A percentile compares a stretch with the other conserved stretches of the same genome.
These are phyloP conservation scores for Styphnolobium japonicum DNA, from an alignment of 306 rosid genomes.

Conservation along the genomic window DNA sequence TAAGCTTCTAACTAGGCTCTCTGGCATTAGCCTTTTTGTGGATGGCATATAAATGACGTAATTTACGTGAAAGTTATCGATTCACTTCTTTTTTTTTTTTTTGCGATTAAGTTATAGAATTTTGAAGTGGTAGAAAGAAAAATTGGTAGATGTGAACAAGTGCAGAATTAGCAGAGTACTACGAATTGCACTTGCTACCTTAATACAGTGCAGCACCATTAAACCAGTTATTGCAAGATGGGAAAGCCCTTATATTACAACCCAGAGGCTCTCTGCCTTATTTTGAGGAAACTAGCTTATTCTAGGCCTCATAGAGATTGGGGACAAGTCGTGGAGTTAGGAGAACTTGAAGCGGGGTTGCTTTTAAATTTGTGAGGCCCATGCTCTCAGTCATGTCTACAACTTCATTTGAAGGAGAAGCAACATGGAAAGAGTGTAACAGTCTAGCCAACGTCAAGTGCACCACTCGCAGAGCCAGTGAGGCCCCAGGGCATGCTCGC, in stretches of 20 bases:
- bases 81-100: background rate
- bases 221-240: background rate
- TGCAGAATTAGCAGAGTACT: background rate
- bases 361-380: conserved; percentile 44
- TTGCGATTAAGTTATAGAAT: background rate
- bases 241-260: background rate
- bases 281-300: background rate
- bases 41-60: background rate
- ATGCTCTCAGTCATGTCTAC: conserved; percentile 49
- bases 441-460: conserved; percentile 36
- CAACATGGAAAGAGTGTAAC: conserved; percentile 27
- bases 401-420: conserved; percentile 28
- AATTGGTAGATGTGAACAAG: background rate
- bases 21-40: background rate
- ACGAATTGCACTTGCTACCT: background rate
- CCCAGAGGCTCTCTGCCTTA: background rate
- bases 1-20: background rate
- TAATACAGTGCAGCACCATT: background rate
- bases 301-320: conserved; percentile 13
- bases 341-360: conserved; percentile 33
- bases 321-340: conserved; percentile 29
- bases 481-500: conserved; percentile 38
- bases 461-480: conserved; percentile 32
- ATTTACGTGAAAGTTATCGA: background rate
- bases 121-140: background rate